phyloP scores from a whole-genome alignment of 1,284 basidiomycete species.

The Earliella scabrosa region DNA sequence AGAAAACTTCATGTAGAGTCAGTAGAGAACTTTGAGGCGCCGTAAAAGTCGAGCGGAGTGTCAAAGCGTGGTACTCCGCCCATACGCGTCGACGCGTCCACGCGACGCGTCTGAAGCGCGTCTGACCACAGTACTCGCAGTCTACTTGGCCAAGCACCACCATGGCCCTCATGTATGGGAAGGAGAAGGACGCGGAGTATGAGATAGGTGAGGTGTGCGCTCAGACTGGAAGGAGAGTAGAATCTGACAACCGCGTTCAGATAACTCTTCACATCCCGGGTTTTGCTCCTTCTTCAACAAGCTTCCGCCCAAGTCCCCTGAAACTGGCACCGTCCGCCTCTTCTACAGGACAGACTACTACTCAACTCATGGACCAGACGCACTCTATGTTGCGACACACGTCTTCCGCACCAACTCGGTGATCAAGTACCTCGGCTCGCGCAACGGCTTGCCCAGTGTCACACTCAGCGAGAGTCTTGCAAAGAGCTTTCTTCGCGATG shows the following conservation, averaged over 20 bases:
- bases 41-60: slow-evolving; percentile 24
- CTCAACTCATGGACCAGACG: slow-evolving; percentile 89
- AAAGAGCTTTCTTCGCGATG: slow-evolving; percentile 87
- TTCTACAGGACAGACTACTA: slow-evolving; percentile 91
- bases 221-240: neutral
- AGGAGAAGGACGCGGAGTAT: slow-evolving; percentile 61
- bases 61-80: slow-evolving; percentile 27
- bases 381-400: slow-evolving; percentile 83
- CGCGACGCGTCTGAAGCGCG: slow-evolving; percentile 1
- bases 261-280: slow-evolving; percentile 56
- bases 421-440: slow-evolving; percentile 81
- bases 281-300: slow-evolving; percentile 78
- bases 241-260: slow-evolving; percentile 45
- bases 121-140: neutral
- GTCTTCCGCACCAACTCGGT: slow-evolving; percentile 89
- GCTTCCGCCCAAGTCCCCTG: slow-evolving; percentile 70
- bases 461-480: slow-evolving; percentile 84
- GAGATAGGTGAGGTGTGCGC: slow-evolving; percentile 32
- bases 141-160: slow-evolving; percentile 18
- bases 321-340: slow-evolving; percentile 77
- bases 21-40: neutral
- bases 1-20: neutral
- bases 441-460: slow-evolving; percentile 75
- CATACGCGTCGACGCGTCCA: slow-evolving; percentile 28
- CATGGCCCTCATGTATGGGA: slow-evolving; percentile 72